Conservation (phyloP, 2,329 filamentous ascomycete genomes). For the Aspergillus clavatus region DNA sequence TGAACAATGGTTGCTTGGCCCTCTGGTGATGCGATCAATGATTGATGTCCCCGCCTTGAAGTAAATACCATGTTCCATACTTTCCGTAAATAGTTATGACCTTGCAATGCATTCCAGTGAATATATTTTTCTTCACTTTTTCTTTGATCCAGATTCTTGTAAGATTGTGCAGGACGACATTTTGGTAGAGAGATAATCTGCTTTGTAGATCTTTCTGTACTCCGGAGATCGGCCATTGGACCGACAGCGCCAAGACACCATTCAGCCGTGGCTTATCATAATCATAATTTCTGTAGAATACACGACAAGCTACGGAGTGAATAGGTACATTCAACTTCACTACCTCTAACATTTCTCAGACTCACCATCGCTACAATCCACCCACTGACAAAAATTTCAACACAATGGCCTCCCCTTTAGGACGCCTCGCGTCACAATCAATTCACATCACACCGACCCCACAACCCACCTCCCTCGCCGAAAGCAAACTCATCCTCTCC, state of each 20-base stretch:
- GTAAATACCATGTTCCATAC: neutral
- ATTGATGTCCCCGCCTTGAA: neutral
- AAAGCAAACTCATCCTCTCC: conserved; percentile 33
- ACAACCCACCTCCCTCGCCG: conserved; percentile 24
- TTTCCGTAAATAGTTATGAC: neutral
- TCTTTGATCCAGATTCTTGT: no score
- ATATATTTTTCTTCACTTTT: neutral
- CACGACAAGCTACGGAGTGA: no score
- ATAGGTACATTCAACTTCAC: no score
- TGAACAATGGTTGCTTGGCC: neutral
- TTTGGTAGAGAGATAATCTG: no score
- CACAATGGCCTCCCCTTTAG: conserved; percentile 12
- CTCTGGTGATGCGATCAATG: conserved; percentile 4
- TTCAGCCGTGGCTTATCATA: no score
- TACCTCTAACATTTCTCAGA: no score
- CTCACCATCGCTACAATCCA: no score
- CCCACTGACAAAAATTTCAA: conserved; percentile 1
- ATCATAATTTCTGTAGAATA: no score
- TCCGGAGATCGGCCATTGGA: neutral
- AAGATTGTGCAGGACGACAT: no score
- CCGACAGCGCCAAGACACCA: neutral
- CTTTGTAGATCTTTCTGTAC: neutral
- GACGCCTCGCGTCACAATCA: conserved; percentile 19
- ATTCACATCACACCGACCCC: conserved; percentile 31
- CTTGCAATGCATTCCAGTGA: neutral